These are phyloP conservation scores for Corymbia citriodora DNA, from an alignment of 441 rosid species.

Conservation along the genomic window DNA sequence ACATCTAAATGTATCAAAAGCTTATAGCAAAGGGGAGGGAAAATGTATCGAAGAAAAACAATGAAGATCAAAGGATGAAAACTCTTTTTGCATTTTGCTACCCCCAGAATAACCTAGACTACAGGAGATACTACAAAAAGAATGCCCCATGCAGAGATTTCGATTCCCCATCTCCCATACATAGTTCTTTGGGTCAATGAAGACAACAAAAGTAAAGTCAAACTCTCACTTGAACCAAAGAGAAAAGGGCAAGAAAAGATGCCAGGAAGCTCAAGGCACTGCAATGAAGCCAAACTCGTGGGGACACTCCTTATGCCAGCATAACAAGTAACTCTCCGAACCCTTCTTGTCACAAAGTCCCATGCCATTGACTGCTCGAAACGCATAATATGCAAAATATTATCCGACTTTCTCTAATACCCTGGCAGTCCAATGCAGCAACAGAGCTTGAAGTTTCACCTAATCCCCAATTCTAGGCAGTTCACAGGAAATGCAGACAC, in stretches of 20 bases:
- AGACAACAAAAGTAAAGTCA: background rate
- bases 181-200: background rate
- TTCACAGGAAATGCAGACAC: background rate
- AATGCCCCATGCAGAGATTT: background rate
- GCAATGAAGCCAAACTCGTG: background rate
- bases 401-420: background rate
- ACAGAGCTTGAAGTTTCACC: background rate
- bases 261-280: background rate
- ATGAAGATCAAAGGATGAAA: background rate
- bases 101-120: background rate
- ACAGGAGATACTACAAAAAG: background rate
- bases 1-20: background rate
- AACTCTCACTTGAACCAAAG: background rate
- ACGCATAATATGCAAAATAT: background rate
- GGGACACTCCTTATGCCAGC: background rate
- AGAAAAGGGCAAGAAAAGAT: background rate
- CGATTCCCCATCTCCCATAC: background rate
- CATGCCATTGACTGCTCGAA: background rate
- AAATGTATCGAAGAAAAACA: background rate
- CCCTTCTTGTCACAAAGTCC: background rate
- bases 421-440: background rate
- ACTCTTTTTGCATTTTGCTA: background rate
- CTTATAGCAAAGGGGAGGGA: background rate
- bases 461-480: background rate
- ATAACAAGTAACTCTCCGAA: background rate